phyloP scores from a whole-genome alignment of 163 green algal genomes.

The Chloromonas sp. region DNA sequence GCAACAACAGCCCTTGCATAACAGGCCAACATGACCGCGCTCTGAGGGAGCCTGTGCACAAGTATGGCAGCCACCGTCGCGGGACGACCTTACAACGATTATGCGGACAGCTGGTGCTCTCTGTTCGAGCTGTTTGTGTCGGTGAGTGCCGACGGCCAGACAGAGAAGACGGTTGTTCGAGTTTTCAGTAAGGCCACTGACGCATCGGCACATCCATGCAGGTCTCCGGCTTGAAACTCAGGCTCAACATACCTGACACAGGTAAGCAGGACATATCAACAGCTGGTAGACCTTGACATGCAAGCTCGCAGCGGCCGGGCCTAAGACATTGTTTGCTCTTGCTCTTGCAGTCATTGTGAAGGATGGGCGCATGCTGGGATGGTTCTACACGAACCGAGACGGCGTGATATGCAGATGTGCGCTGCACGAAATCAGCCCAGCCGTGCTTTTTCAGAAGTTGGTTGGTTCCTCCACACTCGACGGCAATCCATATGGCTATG shows the following conservation, averaged over 20 bases:
- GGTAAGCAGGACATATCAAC: background rate
- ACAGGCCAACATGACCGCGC: too few relatives aligned
- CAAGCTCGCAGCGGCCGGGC: background rate
- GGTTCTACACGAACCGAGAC: slow-evolving; percentile 29
- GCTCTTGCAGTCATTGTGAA: slow-evolving; percentile 6
- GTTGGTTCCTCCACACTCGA: slow-evolving; percentile 5
- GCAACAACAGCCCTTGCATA: too few relatives aligned
- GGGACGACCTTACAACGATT: slow-evolving; percentile 8
- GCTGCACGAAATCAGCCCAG: slow-evolving; percentile 19
- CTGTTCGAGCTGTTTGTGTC: slow-evolving; percentile 31
- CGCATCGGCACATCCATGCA: background rate
- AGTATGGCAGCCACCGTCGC: background rate
- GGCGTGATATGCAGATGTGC: slow-evolving; percentile 15
- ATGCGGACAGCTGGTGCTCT: slow-evolving; percentile 19
- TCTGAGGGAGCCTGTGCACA: too few relatives aligned
- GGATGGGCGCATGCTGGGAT: slow-evolving; percentile 17
- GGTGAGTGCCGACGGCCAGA: slow-evolving; percentile 4
- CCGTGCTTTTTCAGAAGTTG: slow-evolving; percentile 20
- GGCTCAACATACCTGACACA: slow-evolving; percentile 24
- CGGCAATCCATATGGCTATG: slow-evolving; percentile 30
- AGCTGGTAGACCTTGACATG: too few relatives aligned
- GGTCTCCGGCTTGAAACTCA: slow-evolving; percentile 19
- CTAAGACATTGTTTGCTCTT: background rate
- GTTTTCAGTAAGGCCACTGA: background rate
- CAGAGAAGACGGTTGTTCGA: background rate